Percentiles rank a stretch among this genome's conserved stretches.
phyloP scores from a whole-genome alignment of 768 basidiomycete genomes.

The Trametes cinnabarina region DNA sequence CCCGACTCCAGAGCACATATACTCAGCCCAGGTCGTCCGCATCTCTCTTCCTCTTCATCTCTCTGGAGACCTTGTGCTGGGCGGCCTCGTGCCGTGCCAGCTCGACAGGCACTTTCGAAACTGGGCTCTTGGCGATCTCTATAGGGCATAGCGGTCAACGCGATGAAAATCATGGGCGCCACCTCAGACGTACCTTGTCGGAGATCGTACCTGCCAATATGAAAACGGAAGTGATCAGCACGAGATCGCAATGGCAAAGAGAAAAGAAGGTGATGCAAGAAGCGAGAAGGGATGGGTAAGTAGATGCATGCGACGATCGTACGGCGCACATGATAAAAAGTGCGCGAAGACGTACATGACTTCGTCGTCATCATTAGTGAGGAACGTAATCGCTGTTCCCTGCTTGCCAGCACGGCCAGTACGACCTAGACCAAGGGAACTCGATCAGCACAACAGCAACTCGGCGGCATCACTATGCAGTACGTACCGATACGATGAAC shows the following conservation, averaged over 20 bases:
- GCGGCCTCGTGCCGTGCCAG: conserved; percentile 90
- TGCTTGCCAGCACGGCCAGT: conserved; percentile 97
- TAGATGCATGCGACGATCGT: conserved; percentile 1
- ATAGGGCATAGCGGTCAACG: conserved; percentile 13
- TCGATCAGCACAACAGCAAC: not conserved
- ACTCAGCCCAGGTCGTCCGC: conserved; percentile 61
- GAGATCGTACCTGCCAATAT: conserved; percentile 76
- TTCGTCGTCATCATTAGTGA: conserved; percentile 94
- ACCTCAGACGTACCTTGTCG: conserved; percentile 66
- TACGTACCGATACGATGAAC: conserved; percentile 92
- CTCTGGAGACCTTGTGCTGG: conserved; percentile 84
- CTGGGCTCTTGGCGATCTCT: conserved; percentile 94
- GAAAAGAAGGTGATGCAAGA: not conserved
- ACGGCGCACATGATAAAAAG: not conserved
- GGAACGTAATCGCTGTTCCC: conserved; percentile 92
- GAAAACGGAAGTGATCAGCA: conserved; percentile 18
- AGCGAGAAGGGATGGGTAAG: not conserved
- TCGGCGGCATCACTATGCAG: not conserved
- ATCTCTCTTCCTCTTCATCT: conserved; percentile 94
- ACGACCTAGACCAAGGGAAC: conserved; percentile 53
- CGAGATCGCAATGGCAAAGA: not conserved
- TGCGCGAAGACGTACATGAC: conserved; percentile 70
- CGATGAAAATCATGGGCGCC: not conserved
- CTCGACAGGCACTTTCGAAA: conserved; percentile 85
- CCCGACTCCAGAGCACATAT: not conserved